Base-by-base conservation (phyloP, 2,329 filamentous ascomycete genomes). In the Claviceps paspali region DNA sequence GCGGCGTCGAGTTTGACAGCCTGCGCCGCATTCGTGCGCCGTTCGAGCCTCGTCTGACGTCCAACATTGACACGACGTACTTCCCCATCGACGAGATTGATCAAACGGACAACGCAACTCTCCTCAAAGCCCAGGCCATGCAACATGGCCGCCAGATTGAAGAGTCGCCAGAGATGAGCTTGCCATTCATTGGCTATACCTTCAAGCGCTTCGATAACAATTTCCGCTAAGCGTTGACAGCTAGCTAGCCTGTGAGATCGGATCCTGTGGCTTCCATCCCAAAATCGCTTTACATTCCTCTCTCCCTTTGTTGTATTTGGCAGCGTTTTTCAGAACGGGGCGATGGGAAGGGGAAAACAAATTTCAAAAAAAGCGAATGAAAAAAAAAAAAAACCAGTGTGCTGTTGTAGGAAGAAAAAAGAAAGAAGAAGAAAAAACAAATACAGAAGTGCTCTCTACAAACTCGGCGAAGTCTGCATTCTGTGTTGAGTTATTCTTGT, bases 81-180 rank as follows among this genome's bases (percentile, higher is more conserved):
- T 98, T 98, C 76, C 91, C 91, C 8, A 95, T 86, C 36, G 91
- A 98, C 54, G 91, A 98, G 61, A 95, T 98, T 54, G 86, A 93
- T 50, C 88, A 96, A 65, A 88, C 86, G 38, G 87, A 95, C 58
- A 94, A 86, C 45, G 85, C 82, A 39, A 91, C 86, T 18, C 72
- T 83, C 46, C 73, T 94, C 52, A 82, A 85, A 56, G 83, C 83
- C 15, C 83, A 92, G 59, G 84, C 83, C 35, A 72, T 80, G 45
- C 78, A 80, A 42, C 70, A 77, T 50, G 75, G 76, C 36, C 69
- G 70, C 48, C 59, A 59, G 45, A 66, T 70, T 8, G 83, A 88
- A 48, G 82, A 93, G 56, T 79, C 85, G 45, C 85, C 87, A 3
- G 88, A 94, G 62, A 87, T 95, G 76, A 93, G 83, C 62, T 64